Conservation (phyloP, 306 rosid species). For the Abrus precatorius region DNA sequence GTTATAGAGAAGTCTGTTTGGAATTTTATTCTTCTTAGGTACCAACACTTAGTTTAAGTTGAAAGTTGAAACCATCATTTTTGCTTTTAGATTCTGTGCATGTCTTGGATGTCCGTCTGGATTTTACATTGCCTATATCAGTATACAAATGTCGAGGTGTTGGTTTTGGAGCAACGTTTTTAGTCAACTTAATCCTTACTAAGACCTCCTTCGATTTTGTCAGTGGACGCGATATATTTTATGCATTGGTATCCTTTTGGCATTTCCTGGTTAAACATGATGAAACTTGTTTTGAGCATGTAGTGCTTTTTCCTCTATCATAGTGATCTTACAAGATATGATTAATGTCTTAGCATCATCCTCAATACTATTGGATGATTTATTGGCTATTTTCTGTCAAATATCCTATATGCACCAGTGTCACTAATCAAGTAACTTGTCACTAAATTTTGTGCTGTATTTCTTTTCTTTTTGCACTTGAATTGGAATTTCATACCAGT, state of each 20-base stretch:
- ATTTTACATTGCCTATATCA: not conserved
- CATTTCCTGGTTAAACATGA: not conserved
- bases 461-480: not conserved
- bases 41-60: not conserved
- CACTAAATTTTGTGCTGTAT: not conserved
- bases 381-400: not conserved
- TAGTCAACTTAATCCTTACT: not conserved
- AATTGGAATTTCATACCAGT: not conserved
- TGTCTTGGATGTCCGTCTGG: not conserved
- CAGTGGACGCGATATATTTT: not conserved
- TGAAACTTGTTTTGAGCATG: not conserved
- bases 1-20: not conserved
- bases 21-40: not conserved
- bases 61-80: not conserved
- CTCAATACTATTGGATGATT: conserved; percentile 15
- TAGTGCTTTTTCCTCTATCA: not conserved
- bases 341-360: not conserved
- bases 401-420: not conserved
- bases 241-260: too few species aligned
- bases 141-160: not conserved
- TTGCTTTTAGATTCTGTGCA: not conserved
- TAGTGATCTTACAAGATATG: not conserved
- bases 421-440: not conserved
- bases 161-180: not conserved
- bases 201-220: not conserved